Base-by-base conservation (phyloP, 2,329 filamentous ascomycete genomes). In the Arthrobotrys iridis region DNA sequence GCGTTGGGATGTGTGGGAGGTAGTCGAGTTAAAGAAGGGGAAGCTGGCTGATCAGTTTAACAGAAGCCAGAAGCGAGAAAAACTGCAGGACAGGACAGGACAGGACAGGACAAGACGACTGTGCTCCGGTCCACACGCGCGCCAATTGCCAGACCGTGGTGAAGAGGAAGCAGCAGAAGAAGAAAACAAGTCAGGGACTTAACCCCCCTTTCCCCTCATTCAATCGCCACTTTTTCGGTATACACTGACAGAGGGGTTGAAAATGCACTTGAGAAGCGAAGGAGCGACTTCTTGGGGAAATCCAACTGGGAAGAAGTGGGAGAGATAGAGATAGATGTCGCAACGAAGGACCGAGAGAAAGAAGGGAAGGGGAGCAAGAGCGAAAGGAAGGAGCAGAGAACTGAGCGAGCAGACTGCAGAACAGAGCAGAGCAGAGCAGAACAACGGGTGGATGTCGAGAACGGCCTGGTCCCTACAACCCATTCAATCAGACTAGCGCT, bases 1-100 rank as follows among this genome's bases (percentile, higher is more conserved):
- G 70, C 71, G 71, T 75, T 75, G 71, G 33, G 45, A 59, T 71
- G 63, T 63, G 63, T 75, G 71, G 62, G 62, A 67, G 71, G 68
- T 74, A 52, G 68, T 74, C 43, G 52, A 58, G 63, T 67, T 64
- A 68, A 67, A 62, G 65, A 64, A 64, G 60, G 71, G 71, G 58
- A 64, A 75, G 71, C 71, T 55, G 50, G 50, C 50, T 68, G 71
- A 75, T 75, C 70, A 55, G 62, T 74, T 57, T 50, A 68, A 55
- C 46, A 58, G 60, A 57, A 52, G 67, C 40, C 63, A 66, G 63
- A 75, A 75, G 71, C 71, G 71, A 74, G 70, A 74, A 67, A 74
- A 48, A 45, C 60, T 60, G 37, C 60, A 40, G 48, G 48, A 59
- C 68, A 28, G 33, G 33, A 28, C 24, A 20, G 33, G 55, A 7